Evolutionary conservation across 2,329 filamentous ascomycete species (phyloP).

Genomic region (Hymenotorrendiella dingleyae): DNA sequence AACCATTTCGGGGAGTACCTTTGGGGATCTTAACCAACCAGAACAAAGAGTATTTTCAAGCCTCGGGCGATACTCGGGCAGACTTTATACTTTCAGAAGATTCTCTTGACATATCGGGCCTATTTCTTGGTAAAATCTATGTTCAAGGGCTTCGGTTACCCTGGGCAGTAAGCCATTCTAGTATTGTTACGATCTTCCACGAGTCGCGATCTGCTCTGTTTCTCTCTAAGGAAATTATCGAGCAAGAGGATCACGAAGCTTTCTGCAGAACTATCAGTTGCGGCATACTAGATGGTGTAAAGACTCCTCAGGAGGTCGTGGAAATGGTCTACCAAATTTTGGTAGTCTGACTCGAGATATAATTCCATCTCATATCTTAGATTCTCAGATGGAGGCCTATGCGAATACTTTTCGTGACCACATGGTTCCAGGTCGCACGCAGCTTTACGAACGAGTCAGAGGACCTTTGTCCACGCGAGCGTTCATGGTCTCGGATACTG

Average conservation of each 20-base stretch:
- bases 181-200: slow-evolving; percentile 32
- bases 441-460: neutral
- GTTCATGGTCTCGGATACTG: neutral
- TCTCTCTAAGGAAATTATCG: slow-evolving; percentile 3
- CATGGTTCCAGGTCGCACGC: neutral
- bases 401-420: neutral
- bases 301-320: slow-evolving; percentile 17
- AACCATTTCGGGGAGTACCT: slow-evolving; percentile 19
- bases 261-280: slow-evolving; percentile 31
- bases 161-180: neutral
- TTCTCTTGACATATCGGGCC: slow-evolving; percentile 11
- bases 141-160: neutral
- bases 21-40: slow-evolving; percentile 9
- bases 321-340: slow-evolving; percentile 9
- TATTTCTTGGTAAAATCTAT: neutral
- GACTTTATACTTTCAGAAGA: slow-evolving; percentile 24
- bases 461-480: neutral
- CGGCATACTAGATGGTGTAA: slow-evolving; percentile 18
- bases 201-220: slow-evolving; percentile 31
- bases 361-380: neutral
- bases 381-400: neutral
- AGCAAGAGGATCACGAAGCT: slow-evolving; percentile 18
- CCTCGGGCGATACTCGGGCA: slow-evolving; percentile 13
- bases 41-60: slow-evolving; percentile 15
- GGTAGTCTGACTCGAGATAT: neutral